Conservation (phyloP, 23 red algal species). For the Gracilariopsis chorda region DNA sequence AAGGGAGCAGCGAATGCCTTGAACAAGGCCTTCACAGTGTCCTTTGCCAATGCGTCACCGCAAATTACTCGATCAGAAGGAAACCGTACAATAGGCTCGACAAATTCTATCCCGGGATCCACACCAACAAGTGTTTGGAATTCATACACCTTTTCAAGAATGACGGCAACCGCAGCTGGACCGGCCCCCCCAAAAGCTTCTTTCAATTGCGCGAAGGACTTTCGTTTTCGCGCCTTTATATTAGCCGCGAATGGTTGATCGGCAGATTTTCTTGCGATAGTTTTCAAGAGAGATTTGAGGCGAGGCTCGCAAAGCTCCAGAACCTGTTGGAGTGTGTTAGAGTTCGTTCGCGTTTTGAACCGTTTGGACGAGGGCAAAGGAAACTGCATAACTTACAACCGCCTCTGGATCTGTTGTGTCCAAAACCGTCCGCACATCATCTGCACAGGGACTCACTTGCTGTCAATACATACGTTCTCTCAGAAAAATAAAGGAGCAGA, state of each 20-base stretch:
- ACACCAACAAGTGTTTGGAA: slow-evolving; percentile 17
- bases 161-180: background rate
- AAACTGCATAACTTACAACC: background rate
- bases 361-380: background rate
- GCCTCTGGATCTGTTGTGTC: slow-evolving; percentile 2
- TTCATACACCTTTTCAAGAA: slow-evolving; percentile 27
- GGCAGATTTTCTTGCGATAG: background rate
- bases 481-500: background rate
- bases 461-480: background rate
- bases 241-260: background rate
- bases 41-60: slow-evolving; percentile 9
- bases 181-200: background rate
- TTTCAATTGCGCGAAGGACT: background rate
- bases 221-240: background rate
- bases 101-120: slow-evolving; percentile 26
- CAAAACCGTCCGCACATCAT: slow-evolving; percentile 5
- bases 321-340: background rate
- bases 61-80: background rate
- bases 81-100: background rate
- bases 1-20: background rate
- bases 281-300: slow-evolving; percentile 13
- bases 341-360: background rate
- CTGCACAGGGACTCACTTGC: background rate
- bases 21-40: slow-evolving; percentile 6
- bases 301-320: slow-evolving; percentile 34